Evolutionary conservation across 2,329 filamentous ascomycete species (phyloP).

Genomic region (Dactylellina haptotyla): DNA sequence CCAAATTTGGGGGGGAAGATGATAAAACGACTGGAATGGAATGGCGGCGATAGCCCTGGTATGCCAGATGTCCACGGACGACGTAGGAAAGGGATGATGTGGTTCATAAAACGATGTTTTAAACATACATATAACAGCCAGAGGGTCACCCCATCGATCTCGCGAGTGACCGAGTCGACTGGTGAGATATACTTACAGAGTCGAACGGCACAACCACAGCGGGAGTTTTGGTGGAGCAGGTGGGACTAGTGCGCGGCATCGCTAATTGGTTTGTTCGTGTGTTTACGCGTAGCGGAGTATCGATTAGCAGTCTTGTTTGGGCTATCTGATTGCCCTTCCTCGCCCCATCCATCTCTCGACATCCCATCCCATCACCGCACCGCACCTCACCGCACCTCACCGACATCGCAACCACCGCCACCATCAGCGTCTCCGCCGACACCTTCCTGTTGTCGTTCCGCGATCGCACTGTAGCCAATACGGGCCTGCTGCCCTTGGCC

Average conservation of each 20-base stretch:
- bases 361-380: not conserved
- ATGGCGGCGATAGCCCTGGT: not conserved
- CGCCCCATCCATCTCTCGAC: not conserved
- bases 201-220: no score
- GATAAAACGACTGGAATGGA: not conserved
- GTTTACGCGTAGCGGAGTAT: constrained; percentile 21
- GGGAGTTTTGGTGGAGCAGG: not conserved
- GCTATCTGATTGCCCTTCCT: constrained; percentile 31
- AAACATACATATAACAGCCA: no score
- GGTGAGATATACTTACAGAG: no score
- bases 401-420: not conserved
- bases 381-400: not conserved
- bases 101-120: no score
- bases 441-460: not conserved
- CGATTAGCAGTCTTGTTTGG: constrained; percentile 32
- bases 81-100: no score
- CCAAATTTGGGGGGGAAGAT: no score
- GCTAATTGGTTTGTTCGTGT: not conserved
- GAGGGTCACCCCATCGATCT: no score
- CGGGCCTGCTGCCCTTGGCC: not conserved
- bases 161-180: no score
- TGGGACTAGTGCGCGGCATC: not conserved
- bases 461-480: not conserved
- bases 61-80: no score
- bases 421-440: not conserved